Evolutionary conservation across 768 basidiomycete genomes (phyloP), one percentile per base, ranked within the genome.

Genomic region (Leccinum subtestaceum): DNA sequence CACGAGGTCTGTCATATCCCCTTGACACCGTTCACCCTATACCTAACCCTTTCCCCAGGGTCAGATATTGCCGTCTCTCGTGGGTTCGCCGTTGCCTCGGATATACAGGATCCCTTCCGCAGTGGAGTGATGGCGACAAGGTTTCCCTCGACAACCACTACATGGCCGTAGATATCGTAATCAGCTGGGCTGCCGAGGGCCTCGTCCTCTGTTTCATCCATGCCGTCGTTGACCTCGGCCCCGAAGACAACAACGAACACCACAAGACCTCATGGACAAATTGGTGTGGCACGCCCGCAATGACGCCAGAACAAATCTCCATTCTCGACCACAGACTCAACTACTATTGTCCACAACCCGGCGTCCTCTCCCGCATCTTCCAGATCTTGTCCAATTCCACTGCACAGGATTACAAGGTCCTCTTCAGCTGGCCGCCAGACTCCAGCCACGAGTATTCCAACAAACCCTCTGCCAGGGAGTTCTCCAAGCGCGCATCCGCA

Each of bases 191-290:
- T 52, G 89, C 90, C 15, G 89, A 93, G 60, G 88, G 86, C 58
- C 84, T 95, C 69, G 89, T 93, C 59, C 79, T 95, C 34, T 93
- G 92, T 72, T 95, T 95, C 77, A 84, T 93, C 52, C 92, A 95
- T 67, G 91, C 92, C 45, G 84, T 85, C 32, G 83, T 84, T 60
- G 91, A 93, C 79, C 80, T 90, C 58, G 80, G 72, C 13, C 78
- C 81, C 53, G 75, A 74, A 10, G 89, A 93, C 78, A 90, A 91
- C 66, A 87, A 92, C 72, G 89, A 91, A 71, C 72, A 74, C 43
- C 73, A 81, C 72, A 92, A 88, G 74, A 86, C 88, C 1, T 74
- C 79, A 32, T 94, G 91, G 92, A 81, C 90, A 2, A 93, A 92
- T 70, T 94, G 92, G 91, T 94, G 92, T 73, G 89, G 89, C 56